Evolutionary conservation across 495 filamentous ascomycete genomes (phyloP).

Genomic region (Daldinia bambusicola): DNA sequence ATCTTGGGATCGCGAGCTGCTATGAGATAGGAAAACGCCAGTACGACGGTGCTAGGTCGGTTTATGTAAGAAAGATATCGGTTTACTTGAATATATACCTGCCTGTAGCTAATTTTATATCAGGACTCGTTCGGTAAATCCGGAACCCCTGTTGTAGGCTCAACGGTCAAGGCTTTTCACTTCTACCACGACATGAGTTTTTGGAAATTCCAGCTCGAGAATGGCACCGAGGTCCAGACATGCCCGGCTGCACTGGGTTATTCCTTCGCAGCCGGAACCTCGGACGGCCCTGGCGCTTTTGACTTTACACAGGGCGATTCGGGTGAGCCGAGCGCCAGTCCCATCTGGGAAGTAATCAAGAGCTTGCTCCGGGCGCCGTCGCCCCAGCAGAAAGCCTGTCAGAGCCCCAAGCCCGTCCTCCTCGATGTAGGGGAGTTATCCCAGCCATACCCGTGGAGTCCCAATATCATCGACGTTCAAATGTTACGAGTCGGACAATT

Average conservation of each 20-base stretch:
- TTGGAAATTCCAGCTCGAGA: constrained; percentile 73
- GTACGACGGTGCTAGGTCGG: constrained; percentile 68
- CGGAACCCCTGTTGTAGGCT: constrained; percentile 56
- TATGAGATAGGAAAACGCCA: constrained; percentile 78
- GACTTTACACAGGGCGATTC: constrained; percentile 92
- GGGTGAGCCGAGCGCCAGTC: constrained; percentile 71
- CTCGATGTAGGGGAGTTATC: constrained; percentile 86
- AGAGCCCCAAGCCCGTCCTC: constrained; percentile 86
- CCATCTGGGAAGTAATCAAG: constrained; percentile 84
- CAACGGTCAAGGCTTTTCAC: constrained; percentile 71
- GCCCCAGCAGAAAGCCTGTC: constrained; percentile 78
- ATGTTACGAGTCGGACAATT: constrained; percentile 90
- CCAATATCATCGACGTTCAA: constrained; percentile 94
- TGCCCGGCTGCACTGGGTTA: constrained; percentile 94
- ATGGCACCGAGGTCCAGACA: constrained; percentile 77
- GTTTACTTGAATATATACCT: neutral
- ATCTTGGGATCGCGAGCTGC: constrained; percentile 77
- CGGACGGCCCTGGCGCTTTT: constrained; percentile 90
- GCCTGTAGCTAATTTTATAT: constrained; percentile 27
- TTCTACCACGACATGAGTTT: constrained; percentile 72
- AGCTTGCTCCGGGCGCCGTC: constrained; percentile 75
- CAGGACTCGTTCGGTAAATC: constrained; percentile 56
- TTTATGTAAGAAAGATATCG: constrained; percentile 61
- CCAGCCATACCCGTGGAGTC: constrained; percentile 84
- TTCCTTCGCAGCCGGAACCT: constrained; percentile 92